Percentiles rank a stretch among this genome's conserved stretches.
Evolutionary conservation across 2,329 filamentous ascomycete species (phyloP).

Genomic region (Zopfia rhizophila): DNA sequence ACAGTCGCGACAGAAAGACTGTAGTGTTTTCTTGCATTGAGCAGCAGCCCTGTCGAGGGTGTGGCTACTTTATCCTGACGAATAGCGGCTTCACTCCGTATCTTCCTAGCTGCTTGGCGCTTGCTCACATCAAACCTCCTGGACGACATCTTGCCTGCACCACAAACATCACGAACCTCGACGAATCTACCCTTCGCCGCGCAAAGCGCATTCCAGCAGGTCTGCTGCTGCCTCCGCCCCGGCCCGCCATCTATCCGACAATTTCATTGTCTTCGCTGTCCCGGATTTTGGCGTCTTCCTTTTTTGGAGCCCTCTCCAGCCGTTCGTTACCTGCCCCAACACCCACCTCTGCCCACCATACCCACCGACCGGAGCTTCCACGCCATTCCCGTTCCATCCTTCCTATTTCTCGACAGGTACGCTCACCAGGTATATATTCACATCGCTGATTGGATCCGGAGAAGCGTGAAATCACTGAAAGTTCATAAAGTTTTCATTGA

Average conservation of each 20-base stretch:
- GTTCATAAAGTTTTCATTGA: conserved; percentile 20
- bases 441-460: conserved; percentile 23
- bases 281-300: conserved; percentile 1
- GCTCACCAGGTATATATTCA: neutral
- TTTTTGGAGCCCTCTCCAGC: conserved; percentile 25
- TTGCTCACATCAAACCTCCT: too few species aligned
- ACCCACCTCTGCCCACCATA: conserved; percentile 13
- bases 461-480: conserved; percentile 26
- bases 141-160: too few species aligned
- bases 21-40: too few species aligned
- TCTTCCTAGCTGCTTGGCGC: conserved; percentile 7
- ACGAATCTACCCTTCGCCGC: too few species aligned
- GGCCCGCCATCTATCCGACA: neutral
- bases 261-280: neutral
- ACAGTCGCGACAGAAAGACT: too few species aligned
- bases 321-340: conserved; percentile 35
- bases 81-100: conserved; percentile 7
- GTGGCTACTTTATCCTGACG: neutral
- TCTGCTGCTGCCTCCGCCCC: neutral
- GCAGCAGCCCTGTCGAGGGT: neutral
- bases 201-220: conserved; percentile 11
- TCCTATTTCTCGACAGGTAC: neutral
- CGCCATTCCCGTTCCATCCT: conserved; percentile 1
- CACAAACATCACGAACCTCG: too few species aligned
- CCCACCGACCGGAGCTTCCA: conserved; percentile 4